Percentiles rank a stretch among this genome's conserved stretches.
Conservation (phyloP, 495 filamentous ascomycete species). For the Aspergillus sparsus region DNA sequence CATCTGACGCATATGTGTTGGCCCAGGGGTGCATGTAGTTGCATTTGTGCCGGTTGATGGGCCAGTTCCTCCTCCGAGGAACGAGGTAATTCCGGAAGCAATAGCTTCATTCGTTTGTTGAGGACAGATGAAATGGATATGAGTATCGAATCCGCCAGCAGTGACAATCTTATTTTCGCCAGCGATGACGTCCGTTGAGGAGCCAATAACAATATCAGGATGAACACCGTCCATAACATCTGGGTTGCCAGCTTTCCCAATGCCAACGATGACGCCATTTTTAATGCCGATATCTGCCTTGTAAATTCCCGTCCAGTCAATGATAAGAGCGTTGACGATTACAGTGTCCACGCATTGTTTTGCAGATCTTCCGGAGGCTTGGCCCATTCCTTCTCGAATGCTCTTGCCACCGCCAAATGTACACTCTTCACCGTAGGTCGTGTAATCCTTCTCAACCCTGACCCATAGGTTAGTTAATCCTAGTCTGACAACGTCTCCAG, state of each 20-base stretch:
- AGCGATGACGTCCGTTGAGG: conserved; percentile 93
- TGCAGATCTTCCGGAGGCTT: conserved; percentile 74
- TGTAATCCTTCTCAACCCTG: conserved; percentile 84
- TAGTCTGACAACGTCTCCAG: conserved; percentile 78
- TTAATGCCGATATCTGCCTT: conserved; percentile 98
- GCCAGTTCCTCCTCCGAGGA: conserved; percentile 93
- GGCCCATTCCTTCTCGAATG: conserved; percentile 93
- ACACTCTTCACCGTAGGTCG: conserved; percentile 89
- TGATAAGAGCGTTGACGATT: conserved; percentile 87
- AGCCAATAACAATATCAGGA: conserved; percentile 76
- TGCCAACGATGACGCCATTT: conserved; percentile 81
- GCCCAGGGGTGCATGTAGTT: conserved; percentile 91
- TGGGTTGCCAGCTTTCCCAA: conserved; percentile 95
- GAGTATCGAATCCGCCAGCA: conserved; percentile 87
- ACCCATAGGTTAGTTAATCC: conserved; percentile 91
- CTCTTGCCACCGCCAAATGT: conserved; percentile 96
- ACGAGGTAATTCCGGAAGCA: conserved; percentile 85
- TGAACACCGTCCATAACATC: conserved; percentile 93
- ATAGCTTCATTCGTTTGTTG: conserved; percentile 89
- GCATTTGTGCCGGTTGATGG: conserved; percentile 93
- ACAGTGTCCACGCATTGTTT: conserved; percentile 78
- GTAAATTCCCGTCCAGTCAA: conserved; percentile 92
- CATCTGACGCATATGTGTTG: conserved; percentile 86
- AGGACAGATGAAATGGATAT: conserved; percentile 97
- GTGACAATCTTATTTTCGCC: conserved; percentile 93